These are phyloP conservation scores for Nicotiana otophora DNA, from an alignment of 257 asterid species.

Conservation along the genomic window DNA sequence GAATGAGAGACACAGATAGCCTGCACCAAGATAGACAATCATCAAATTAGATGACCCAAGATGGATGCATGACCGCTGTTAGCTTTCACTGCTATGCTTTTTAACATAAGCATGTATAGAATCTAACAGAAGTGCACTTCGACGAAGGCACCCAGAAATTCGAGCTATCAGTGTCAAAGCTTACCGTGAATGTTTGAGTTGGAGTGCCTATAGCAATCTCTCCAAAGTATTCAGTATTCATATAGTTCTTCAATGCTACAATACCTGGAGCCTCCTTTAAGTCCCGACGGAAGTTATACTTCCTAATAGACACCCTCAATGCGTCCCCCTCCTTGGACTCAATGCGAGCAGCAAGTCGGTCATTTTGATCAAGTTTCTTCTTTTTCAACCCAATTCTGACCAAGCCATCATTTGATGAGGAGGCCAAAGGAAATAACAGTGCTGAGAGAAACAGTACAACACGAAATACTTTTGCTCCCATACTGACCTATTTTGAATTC, in stretches of 20 bases:
- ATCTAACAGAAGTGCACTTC: conserved; percentile 82
- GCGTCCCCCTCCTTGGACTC: conserved; percentile 56
- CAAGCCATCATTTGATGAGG: conserved; percentile 62
- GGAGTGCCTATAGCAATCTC: conserved; percentile 88
- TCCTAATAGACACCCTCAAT: conserved; percentile 58
- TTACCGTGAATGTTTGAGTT: conserved; percentile 80
- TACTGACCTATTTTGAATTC: conserved; percentile 35
- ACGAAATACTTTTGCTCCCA: conserved; percentile 43
- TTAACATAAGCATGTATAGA: background rate
- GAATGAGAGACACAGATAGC: conserved; percentile 79
- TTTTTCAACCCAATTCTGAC: conserved; percentile 77
- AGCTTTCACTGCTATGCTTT: background rate
- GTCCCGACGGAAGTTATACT: conserved; percentile 42
- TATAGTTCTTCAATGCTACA: conserved; percentile 72
- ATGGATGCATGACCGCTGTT: background rate
- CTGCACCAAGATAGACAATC: conserved; percentile 34
- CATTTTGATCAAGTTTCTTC: conserved; percentile 64
- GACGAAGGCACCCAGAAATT: conserved; percentile 92
- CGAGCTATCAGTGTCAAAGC: conserved; percentile 91
- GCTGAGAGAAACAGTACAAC: conserved; percentile 39
- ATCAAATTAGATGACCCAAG: background rate
- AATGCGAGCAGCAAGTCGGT: conserved; percentile 60
- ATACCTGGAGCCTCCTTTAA: conserved; percentile 51
- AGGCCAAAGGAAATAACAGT: conserved; percentile 51
- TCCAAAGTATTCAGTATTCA: conserved; percentile 94